Conservation (phyloP, 768 basidiomycete species). For the Suillus decipiens region DNA sequence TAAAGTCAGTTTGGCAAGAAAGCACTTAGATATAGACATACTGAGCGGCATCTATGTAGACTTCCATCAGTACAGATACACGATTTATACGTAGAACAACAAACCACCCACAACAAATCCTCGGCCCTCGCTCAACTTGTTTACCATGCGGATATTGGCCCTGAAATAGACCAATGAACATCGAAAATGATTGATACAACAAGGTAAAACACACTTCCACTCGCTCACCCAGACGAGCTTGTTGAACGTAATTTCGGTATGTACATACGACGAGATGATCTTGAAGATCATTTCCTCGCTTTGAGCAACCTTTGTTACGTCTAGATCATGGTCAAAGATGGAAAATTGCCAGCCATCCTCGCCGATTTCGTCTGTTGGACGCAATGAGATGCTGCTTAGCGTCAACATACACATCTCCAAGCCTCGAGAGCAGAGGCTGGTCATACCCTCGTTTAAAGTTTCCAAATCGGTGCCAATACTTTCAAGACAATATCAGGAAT, state of each 20-base stretch:
- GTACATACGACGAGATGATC: conserved; percentile 20
- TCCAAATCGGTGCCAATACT: conserved; percentile 42
- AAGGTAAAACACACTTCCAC: conserved; percentile 27
- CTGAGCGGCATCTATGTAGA: background rate
- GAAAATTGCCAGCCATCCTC: conserved; percentile 27
- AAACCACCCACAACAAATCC: background rate
- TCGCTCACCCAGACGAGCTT: conserved; percentile 30
- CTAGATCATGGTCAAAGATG: conserved; percentile 8
- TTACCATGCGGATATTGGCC: background rate
- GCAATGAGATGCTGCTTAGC: conserved; percentile 10
- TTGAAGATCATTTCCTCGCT: conserved; percentile 32
- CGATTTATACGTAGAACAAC: background rate
- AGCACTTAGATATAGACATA: background rate
- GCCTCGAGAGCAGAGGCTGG: background rate
- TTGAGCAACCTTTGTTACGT: conserved; percentile 17
- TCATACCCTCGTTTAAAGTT: conserved; percentile 18
- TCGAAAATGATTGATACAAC: background rate
- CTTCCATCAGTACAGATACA: background rate
- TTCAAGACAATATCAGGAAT: background rate
- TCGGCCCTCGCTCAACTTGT: background rate
- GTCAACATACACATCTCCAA: background rate
- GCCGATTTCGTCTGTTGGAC: conserved; percentile 22
- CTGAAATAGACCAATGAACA: background rate
- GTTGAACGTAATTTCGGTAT: conserved; percentile 25
- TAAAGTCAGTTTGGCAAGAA: background rate